Base-by-base conservation (phyloP, 2,329 filamentous ascomycete genomes). In the Leptographium procerum region DNA sequence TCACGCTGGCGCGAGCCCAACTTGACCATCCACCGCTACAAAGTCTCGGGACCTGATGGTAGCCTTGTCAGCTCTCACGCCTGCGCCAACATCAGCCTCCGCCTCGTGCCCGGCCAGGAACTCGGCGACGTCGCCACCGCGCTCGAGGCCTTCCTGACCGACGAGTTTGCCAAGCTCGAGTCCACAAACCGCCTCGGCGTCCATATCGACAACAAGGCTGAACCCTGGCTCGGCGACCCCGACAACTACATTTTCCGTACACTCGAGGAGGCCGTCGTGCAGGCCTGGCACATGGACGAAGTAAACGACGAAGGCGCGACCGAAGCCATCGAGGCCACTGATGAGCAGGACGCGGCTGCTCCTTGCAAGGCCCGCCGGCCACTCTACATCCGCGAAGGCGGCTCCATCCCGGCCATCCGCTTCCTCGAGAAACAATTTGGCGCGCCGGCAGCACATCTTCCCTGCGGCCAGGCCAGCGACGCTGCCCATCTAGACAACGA, bases 401-500 rank as follows among this genome's bases (percentile, higher is more conserved):
- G 94, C 6, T 95, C 88, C 0, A 99, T 99, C 64, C 94, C 94
- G 0, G 89, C 89, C 0, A 97, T 97, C 59, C 78, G 94, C 7
- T 97, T 97, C 68, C 69, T 97, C 43, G 92, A 97, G 70, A 96
- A 96, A 73, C 90, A 95, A 66, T 96, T 97, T 68, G 80, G 81
- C 3, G 94, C 94, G 0, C 91, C 91, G 0, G 92, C 94, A 0
- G 92, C 92, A 0, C 91, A 97, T 70, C 73, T 99, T 36, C 95
- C 94, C 0, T 96, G 91, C 67, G 95, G 95, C 0, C 91, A 96
- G 72, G 91, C 92, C 14, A 96, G 89, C 65, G 94, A 99, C 68
- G 86, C 86, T 56, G 94, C 92, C 22, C 94, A 99, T 80, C 73
- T 99, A 71, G 89, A 95, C 67, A 97, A 99, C 67, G 94, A 99